Base-by-base conservation (phyloP, 2,329 filamentous ascomycete genomes). In the Coleophoma crateriformis region DNA sequence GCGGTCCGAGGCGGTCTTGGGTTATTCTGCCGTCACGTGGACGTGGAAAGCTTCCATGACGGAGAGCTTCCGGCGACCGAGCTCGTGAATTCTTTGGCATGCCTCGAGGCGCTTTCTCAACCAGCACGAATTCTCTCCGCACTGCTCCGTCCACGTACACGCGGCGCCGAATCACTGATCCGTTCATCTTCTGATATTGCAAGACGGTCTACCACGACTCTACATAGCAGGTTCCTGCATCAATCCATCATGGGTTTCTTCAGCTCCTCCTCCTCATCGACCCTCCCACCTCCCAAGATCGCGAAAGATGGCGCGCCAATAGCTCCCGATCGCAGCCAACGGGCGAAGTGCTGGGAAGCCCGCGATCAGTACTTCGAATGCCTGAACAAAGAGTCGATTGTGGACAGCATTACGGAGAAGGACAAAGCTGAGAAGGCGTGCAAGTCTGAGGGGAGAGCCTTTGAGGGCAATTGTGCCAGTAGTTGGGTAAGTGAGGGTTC, bases 311-410 rank as follows among this genome's bases (percentile, higher is more conserved):
- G 79, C 58, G 81, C 81, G 54, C 83, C 77, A 60, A 80, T 91
- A 61, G 90, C 91, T 5, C 94, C 94, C n/a, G 88, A 89, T 64
- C 85, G 92, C 56, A 81, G 78, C 55, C 88, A 91, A 68, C 85
- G 94, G 63, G 77, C 83, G 61, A 76, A 80, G 64, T 99, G 94
- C 81, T 99, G 92, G 87, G 87, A 90, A 62, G 84, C 87, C 43
- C 84, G 94, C 58, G 94, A 99, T 71, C 71, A 72, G 55, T 97
- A 94, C 77, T 97, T 95, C 69, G 72, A 75, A 57, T 99, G 94
- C 64, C 79, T 99, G 42, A 90, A 97, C 70, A 78, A 79, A 57
- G 78, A 90, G 73, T 73, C 78, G 64, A 92, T 99, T 58, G 68
- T 96, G 56, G 91, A 99, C 69, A 79, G 81, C 46, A 74, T 89